Evolutionary conservation across 345 rosid genomes (phyloP), one percentile per base, ranked within the genome.

Genomic region (Mallotus nudiflorus): DNA sequence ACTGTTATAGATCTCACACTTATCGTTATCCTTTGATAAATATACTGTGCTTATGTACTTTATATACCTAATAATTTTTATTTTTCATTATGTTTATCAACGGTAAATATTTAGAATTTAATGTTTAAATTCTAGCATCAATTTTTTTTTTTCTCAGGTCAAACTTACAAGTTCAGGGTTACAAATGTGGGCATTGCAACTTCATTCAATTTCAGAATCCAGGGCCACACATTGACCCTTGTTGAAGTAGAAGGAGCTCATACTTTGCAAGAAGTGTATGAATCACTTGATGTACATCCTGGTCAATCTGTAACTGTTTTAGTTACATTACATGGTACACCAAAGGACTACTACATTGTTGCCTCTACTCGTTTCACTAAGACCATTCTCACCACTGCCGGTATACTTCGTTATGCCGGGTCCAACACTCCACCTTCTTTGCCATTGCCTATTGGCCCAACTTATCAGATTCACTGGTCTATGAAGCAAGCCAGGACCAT

Each of bases 201-300:
- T 52, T 85, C 98, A 8, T 76, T 91, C 54, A 94, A 94, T 74
- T 88, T 94, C 81, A 84, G 93, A 76, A 85, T 94, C 80, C 96
- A 91, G 73, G 87, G 88, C 60, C 97, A 91, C 66, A 20, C 67
- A 28, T 62, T 94, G 91, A 82, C 52, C 22, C 88, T 94, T 10
- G 80, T 90, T 22, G 98, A 94, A 82, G 97, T 91, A 19, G 98
- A 90, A 86, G 97, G 98, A 4, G 83, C 93, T 65, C 96, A 94
- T 68, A 83, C 88, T 1, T 49, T 90, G 65, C 91, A 91, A 49
- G 95, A 90, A 65, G 64, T 18, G 9, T 94, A 91, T 37, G 86
- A 83, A 46, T 84, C 89, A 6, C 80, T 94, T 27, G 98, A 94
- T 59, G 83, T 94, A 59, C 97, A 94, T 66, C 83, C 73, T 35